Evolutionary conservation across 352 stramenopile species (phyloP).

Genomic region (Globisporangium heterothallicum): DNA sequence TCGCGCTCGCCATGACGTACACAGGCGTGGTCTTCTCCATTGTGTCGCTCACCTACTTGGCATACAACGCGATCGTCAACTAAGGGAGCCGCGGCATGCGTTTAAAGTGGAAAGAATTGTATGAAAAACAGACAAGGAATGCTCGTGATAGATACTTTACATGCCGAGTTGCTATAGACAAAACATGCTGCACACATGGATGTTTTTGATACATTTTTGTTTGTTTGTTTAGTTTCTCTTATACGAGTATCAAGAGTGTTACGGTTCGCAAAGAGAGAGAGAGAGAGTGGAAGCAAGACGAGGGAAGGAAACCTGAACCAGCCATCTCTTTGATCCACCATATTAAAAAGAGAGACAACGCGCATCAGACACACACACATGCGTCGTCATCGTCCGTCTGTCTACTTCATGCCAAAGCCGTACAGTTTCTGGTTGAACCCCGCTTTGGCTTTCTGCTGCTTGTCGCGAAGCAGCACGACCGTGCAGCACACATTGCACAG

Average conservation of each 20-base stretch:
- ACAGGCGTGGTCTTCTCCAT: constrained; percentile 50
- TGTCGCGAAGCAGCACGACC: constrained; percentile 67
- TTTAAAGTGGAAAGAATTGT: not conserved
- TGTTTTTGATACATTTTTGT: no score
- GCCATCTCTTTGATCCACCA: no score
- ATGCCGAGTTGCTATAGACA: no score
- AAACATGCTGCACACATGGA: no score
- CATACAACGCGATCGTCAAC: constrained; percentile 43
- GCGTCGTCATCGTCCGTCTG: constrained; percentile 5
- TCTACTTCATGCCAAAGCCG: constrained; percentile 67
- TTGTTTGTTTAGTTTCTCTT: no score
- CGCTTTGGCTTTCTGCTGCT: constrained; percentile 65
- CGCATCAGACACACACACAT: not conserved
- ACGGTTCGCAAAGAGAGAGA: no score
- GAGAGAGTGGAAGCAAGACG: no score
- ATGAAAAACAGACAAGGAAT: no score
- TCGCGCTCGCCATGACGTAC: constrained; percentile 43
- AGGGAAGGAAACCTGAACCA: no score
- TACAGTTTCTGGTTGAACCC: constrained; percentile 79
- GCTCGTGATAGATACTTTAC: not conserved
- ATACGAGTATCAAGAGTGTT: no score
- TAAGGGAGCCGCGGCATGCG: constrained; percentile 11
- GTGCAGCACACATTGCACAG: constrained; percentile 78
- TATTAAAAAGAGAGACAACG: no score
- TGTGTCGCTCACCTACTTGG: constrained; percentile 65